Evolutionary conservation across 179 eudicot species (phyloP).

Genomic region (Dionaea muscipula): DNA sequence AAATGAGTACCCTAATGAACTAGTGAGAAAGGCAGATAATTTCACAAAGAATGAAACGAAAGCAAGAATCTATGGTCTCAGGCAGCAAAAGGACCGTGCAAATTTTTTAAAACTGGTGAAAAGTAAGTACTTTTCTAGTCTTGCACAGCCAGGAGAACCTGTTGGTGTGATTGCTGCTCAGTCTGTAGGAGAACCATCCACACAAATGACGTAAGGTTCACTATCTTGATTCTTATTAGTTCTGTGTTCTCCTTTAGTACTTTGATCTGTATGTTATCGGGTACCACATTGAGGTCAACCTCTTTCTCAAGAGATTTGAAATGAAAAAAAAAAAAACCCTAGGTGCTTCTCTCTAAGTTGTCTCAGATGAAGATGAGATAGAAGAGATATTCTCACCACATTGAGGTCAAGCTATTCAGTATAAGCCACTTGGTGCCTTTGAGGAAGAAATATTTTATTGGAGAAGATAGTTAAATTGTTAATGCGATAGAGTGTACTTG

Average conservation of each 20-base stretch:
- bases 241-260: background rate
- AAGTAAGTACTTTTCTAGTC: slow-evolving; percentile 72
- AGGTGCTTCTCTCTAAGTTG: too few relatives aligned
- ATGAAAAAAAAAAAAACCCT: too few relatives aligned
- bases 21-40: slow-evolving; percentile 38
- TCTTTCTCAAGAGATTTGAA: too few relatives aligned
- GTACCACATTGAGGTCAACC: too few relatives aligned
- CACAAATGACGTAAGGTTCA: slow-evolving; percentile 90
- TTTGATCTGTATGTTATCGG: too few relatives aligned
- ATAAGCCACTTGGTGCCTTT: too few relatives aligned
- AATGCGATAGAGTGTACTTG: too few relatives aligned
- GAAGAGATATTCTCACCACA: too few relatives aligned
- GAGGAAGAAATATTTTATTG: too few relatives aligned
- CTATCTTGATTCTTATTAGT: background rate
- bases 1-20: slow-evolving; percentile 49
- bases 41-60: slow-evolving; percentile 19
- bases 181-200: slow-evolving; percentile 95
- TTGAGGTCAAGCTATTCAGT: too few relatives aligned
- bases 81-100: slow-evolving; percentile 19
- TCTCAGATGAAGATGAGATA: too few relatives aligned
- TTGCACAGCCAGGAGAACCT: slow-evolving; percentile 93
- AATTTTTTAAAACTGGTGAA: slow-evolving; percentile 49
- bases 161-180: slow-evolving; percentile 98
- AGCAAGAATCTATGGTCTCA: slow-evolving; percentile 14
- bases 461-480: too few relatives aligned